These are phyloP conservation scores for Solanum aculeatissimum DNA, from an alignment of 305 asterid species.

Conservation along the genomic window DNA sequence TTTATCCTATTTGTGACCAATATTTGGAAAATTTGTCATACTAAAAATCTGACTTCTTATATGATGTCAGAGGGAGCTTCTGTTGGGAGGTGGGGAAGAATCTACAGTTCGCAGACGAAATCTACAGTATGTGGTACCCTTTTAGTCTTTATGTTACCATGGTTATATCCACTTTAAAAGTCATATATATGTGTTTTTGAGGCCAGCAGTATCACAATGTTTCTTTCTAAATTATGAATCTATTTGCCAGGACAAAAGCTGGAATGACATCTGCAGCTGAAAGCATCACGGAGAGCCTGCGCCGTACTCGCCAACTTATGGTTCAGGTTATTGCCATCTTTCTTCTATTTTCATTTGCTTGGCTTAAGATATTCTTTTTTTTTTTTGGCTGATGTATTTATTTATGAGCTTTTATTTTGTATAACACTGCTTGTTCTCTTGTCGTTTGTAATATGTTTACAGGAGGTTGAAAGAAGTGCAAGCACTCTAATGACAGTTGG, in stretches of 20 bases:
- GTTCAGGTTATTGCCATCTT: constrained; percentile 53
- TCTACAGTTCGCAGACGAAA: constrained; percentile 85
- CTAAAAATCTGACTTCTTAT: constrained; percentile 6
- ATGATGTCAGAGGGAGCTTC: constrained; percentile 73
- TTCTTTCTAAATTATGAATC: neutral
- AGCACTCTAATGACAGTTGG: constrained; percentile 91
- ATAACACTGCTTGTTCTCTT: constrained; percentile 2
- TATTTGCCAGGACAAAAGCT: constrained; percentile 68
- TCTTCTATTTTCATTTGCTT: neutral
- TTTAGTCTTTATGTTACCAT: neutral
- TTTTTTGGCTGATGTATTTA: neutral
- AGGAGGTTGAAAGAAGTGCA: constrained; percentile 92
- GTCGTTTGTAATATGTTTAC: constrained; percentile 1
- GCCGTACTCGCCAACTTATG: constrained; percentile 93
- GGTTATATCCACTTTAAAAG: neutral
- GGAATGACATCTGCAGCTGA: constrained; percentile 99
- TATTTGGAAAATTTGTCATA: neutral
- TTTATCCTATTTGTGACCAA: neutral
- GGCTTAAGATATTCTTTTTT: neutral
- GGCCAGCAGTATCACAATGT: neutral
- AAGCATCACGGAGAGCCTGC: constrained; percentile 88
- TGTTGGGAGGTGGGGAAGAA: constrained; percentile 96
- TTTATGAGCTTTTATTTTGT: neutral
- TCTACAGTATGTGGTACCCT: constrained; percentile 49
- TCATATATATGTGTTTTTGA: neutral